Percentiles rank a stretch among this genome's conserved stretches.
These are phyloP conservation scores for Bassia scoparia DNA, from an alignment of 148 eudicot genomes.

Conservation along the genomic window DNA sequence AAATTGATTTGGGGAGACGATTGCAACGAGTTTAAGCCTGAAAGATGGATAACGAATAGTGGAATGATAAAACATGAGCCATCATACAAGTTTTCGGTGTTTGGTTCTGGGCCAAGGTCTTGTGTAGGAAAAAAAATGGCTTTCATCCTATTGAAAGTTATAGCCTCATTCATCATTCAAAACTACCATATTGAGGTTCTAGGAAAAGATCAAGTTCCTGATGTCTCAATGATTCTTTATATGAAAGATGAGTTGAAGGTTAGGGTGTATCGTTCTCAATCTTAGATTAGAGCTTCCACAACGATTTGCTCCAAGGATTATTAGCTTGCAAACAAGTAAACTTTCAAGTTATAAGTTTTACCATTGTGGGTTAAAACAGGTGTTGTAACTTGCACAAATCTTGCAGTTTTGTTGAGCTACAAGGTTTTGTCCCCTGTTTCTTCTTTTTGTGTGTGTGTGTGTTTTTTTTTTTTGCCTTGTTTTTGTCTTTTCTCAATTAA, in stretches of 20 bases:
- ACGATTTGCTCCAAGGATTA: too few species aligned
- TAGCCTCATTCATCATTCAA: conserved; percentile 1
- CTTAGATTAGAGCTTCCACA: too few species aligned
- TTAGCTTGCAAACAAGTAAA: too few species aligned
- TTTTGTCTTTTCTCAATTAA: too few species aligned
- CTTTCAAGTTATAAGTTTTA: too few species aligned
- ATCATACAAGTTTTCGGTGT: conserved; percentile 40
- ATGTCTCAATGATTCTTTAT: conserved; percentile 7
- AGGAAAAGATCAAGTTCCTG: conserved; percentile 17
- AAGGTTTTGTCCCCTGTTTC: too few species aligned
- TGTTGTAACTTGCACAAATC: too few species aligned
- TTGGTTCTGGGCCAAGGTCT: conserved; percentile 43
- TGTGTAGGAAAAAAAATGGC: conserved; percentile 44
- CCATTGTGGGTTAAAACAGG: too few species aligned
- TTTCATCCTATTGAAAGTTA: conserved; percentile 27
- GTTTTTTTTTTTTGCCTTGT: too few species aligned
- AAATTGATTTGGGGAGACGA: conserved; percentile 44
- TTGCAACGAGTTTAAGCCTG: conserved; percentile 38
- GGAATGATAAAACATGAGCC: conserved; percentile 38
- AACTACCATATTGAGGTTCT: conserved; percentile 15
- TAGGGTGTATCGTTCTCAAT: too few species aligned
- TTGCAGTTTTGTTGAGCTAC: too few species aligned
- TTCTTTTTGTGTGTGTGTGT: too few species aligned
- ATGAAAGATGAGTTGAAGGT: conserved; percentile 29
- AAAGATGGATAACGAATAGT: conserved; percentile 34